phyloP scores from a whole-genome alignment of 768 basidiomycete species.

The Pleurotus ostreatus region DNA sequence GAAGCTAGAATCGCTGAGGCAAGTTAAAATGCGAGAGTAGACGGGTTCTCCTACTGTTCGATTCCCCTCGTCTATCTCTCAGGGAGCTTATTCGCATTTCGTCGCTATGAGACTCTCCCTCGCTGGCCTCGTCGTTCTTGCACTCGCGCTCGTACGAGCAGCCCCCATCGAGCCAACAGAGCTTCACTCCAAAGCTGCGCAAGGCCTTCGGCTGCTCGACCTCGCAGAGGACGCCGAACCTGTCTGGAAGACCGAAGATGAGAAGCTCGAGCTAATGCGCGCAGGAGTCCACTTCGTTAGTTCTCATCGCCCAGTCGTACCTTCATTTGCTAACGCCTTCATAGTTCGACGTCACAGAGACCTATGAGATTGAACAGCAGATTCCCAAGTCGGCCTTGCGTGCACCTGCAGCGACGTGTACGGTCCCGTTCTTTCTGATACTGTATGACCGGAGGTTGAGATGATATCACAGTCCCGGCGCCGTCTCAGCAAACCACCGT shows the following conservation, averaged over 20 bases:
- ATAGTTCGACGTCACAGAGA: conserved; percentile 39
- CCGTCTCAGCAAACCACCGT: conserved; percentile 26
- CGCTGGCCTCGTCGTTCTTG: conserved; percentile 15
- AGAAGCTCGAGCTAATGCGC: conserved; percentile 30
- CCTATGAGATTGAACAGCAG: conserved; percentile 29
- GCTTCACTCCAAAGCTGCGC: conserved; percentile 26
- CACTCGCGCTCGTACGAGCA: conserved; percentile 22
- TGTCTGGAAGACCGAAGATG: conserved; percentile 37
- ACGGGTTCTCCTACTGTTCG: no score
- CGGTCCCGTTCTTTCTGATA: conserved; percentile 3
- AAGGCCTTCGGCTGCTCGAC: conserved; percentile 32
- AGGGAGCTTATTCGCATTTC: neutral
- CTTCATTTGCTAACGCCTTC: neutral
- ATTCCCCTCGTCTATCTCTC: neutral
- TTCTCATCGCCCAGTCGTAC: neutral
- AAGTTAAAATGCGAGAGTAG: no score
- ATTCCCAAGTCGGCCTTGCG: conserved; percentile 11
- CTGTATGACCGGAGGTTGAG: neutral
- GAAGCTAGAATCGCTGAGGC: no score
- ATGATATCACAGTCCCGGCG: conserved; percentile 20
- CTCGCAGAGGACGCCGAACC: conserved; percentile 31
- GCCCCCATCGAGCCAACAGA: conserved; percentile 28
- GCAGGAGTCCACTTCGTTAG: conserved; percentile 32
- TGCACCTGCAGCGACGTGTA: conserved; percentile 24
- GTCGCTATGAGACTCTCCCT: conserved; percentile 15